phyloP scores from a whole-genome alignment of 2,329 filamentous ascomycete species.

The Phialocephala sp. region DNA sequence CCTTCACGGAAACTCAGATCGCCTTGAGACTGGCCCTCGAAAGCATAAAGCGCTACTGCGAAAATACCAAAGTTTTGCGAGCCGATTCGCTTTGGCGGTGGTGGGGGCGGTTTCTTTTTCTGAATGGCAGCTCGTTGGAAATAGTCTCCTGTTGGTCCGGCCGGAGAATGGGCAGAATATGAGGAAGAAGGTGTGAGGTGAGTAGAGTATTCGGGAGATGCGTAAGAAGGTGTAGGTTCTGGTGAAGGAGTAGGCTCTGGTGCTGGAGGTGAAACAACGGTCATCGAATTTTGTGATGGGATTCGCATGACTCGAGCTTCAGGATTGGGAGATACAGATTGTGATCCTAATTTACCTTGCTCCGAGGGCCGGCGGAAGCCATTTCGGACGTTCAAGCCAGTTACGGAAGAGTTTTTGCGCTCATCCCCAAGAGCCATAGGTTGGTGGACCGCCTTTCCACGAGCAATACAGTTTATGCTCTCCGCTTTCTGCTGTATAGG shows the following conservation, averaged over 20 bases:
- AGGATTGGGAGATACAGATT: conserved; percentile 32
- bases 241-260: conserved; percentile 34
- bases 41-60: conserved; percentile 76
- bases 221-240: conserved; percentile 29
- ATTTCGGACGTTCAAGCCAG: conserved; percentile 43
- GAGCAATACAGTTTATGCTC: conserved; percentile 64
- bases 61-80: conserved; percentile 50
- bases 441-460: conserved; percentile 69
- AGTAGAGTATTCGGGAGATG: conserved; percentile 35
- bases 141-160: conserved; percentile 40
- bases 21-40: conserved; percentile 69
- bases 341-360: conserved; percentile 29
- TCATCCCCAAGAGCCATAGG: conserved; percentile 49
- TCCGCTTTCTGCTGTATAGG: conserved; percentile 71
- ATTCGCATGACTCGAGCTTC: conserved; percentile 36
- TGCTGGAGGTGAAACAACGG: conserved; percentile 26
- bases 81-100: conserved; percentile 63
- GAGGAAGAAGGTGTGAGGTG: conserved; percentile 38
- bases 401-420: conserved; percentile 37
- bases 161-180: conserved; percentile 37
- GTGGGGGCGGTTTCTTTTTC: conserved; percentile 80
- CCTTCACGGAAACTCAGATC: conserved; percentile 79
- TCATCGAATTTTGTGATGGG: conserved; percentile 31
- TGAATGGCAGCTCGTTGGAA: conserved; percentile 52
- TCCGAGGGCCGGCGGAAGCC: conserved; percentile 52